Evolutionary conservation across 768 basidiomycete genomes (phyloP), one percentile per base, ranked within the genome.

Genomic region (Rhizopogon vulgaris): DNA sequence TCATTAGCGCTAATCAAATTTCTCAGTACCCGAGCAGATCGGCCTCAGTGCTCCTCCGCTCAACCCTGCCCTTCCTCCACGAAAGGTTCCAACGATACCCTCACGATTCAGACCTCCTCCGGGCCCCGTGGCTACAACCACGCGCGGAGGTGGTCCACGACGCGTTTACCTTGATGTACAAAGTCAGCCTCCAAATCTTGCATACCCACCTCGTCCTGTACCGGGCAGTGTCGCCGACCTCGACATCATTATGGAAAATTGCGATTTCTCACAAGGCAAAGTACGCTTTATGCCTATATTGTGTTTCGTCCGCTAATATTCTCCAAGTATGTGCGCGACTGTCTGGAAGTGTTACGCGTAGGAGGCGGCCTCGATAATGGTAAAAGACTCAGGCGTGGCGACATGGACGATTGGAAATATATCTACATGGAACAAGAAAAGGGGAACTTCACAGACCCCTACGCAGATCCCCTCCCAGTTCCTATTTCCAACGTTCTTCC

Each of bases 241-340:
- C 58, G 95, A 99, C 68, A 72, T 77, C 22, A 76, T 97, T 4
- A 87, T 94, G 87, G 85, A 93, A 39, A 82, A 94, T 60, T 99
- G 96, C 65, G 91, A 95, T 70, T 96, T 94, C 66, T 82, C 83
- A 14, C 76, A 81, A 56, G 78, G 80, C 59, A 90, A 90, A 76
- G 90, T 87, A 47, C 55, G 27, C 22, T 12, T 24, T 51, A 39
- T 42, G 25, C 15, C 38, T 47, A 36, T 42, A 9, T 32, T 28
- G 3, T 18, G 50, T 37, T 38, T 14, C 38, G 43, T 46, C 27
- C 34, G 28, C 50, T 48, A 56, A 14, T 41, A 24, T 25, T 41
- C 32, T 24, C 28, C 18, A 63, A 96, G 90, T 94, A 90, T 71
- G 95, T 98, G n/a, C 84, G 95, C 38, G 96, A 98, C 65, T 99